These are phyloP conservation scores for Carallia brachiata DNA, from an alignment of 345 rosid genomes.

Conservation along the genomic window DNA sequence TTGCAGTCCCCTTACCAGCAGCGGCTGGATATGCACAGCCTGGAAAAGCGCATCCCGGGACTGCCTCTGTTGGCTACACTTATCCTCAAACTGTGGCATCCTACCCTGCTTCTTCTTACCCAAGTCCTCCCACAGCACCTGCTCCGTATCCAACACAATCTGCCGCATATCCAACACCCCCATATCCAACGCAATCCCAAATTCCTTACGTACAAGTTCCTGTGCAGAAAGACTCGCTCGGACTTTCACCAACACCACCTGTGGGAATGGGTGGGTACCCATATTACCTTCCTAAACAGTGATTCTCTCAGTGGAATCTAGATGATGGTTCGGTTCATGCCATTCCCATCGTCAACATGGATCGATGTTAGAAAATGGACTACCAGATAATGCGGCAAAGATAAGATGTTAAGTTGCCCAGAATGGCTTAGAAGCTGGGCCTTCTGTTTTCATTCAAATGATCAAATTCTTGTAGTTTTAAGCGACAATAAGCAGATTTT, in stretches of 20 bases:
- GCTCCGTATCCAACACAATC: slow-evolving; percentile 38
- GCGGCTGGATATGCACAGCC: slow-evolving; percentile 48
- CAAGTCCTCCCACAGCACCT: slow-evolving; percentile 40
- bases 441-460: neutral
- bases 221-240: slow-evolving; percentile 39
- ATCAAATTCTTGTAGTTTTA: neutral
- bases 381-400: neutral
- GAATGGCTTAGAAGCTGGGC: neutral
- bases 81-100: slow-evolving; percentile 43
- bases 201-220: slow-evolving; percentile 31
- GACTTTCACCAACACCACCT: slow-evolving; percentile 31
- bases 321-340: neutral
- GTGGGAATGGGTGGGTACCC: slow-evolving; percentile 56
- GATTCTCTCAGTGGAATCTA: neutral
- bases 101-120: slow-evolving; percentile 38
- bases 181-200: slow-evolving; percentile 37
- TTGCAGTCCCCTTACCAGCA: slow-evolving; percentile 33
- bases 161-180: slow-evolving; percentile 36
- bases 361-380: neutral
- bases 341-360: neutral
- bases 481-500: neutral
- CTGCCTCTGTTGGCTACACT: slow-evolving; percentile 36
- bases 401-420: neutral
- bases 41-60: slow-evolving; percentile 37
- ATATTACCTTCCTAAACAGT: slow-evolving; percentile 30